Evolutionary conservation across 306 rosid genomes (phyloP).

Genomic region (Pyrus pyrifolia): DNA sequence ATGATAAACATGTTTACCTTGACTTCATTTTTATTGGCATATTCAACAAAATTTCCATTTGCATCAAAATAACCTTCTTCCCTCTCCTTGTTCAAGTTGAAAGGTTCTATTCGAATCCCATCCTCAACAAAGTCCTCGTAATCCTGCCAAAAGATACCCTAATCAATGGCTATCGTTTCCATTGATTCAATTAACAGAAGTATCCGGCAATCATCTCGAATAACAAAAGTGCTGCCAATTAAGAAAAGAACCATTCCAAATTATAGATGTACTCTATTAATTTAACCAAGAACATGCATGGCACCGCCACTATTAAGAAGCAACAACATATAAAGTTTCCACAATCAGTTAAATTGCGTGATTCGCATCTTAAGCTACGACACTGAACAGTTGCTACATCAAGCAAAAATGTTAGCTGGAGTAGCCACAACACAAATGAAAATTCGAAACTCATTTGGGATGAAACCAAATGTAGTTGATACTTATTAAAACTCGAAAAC

Average conservation of each 20-base stretch:
- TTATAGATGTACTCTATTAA: background rate
- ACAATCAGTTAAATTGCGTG: background rate
- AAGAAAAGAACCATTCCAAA: slow-evolving; percentile 15
- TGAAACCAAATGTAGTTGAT: background rate
- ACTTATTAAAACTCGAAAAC: background rate
- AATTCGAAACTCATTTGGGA: background rate
- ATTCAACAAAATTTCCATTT: slow-evolving; percentile 78
- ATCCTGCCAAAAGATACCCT: slow-evolving; percentile 35
- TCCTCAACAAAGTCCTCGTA: slow-evolving; percentile 51
- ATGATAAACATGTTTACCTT: background rate
- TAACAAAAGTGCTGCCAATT: slow-evolving; percentile 15
- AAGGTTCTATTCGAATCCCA: slow-evolving; percentile 84
- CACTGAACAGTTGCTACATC: background rate
- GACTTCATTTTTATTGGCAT: slow-evolving; percentile 51
- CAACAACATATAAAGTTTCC: background rate
- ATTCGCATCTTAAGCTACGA: background rate
- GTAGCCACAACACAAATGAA: background rate
- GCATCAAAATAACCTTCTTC: slow-evolving; percentile 93
- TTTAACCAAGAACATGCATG: background rate
- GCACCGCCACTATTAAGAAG: background rate
- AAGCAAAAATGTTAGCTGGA: background rate
- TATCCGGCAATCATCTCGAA: slow-evolving; percentile 27
- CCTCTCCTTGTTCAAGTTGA: slow-evolving; percentile 77
- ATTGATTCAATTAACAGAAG: slow-evolving; percentile 27
- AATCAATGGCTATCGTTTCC: slow-evolving; percentile 39